These are phyloP conservation scores for Adansonia gregorii DNA, from an alignment of 441 rosid genomes.

Conservation along the genomic window DNA sequence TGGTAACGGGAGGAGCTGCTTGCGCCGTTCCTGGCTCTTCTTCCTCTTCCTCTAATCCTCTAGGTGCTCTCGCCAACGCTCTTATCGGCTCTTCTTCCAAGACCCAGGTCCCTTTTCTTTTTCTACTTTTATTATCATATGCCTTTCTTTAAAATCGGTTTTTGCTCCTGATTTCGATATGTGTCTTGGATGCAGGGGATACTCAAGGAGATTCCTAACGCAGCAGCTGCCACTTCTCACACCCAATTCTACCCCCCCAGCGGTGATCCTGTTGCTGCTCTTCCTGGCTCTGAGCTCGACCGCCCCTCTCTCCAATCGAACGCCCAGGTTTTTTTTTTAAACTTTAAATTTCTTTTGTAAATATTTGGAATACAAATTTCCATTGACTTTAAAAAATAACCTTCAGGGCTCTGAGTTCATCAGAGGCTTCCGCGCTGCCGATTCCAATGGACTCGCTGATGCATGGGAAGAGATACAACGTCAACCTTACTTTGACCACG, in stretches of 20 bases:
- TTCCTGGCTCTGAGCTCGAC: constrained; percentile 87
- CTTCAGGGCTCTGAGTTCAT: constrained; percentile 77
- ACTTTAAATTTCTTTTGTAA: too few species aligned
- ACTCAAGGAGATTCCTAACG: constrained; percentile 77
- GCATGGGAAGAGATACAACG: constrained; percentile 88
- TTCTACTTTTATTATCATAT: not conserved
- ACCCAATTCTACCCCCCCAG: constrained; percentile 52
- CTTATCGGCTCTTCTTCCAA: constrained; percentile 89
- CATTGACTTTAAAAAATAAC: not conserved
- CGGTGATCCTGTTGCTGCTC: constrained; percentile 58
- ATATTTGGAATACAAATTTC: not conserved
- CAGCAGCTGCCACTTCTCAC: constrained; percentile 49
- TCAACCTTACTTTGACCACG: constrained; percentile 32
- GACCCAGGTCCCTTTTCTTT: constrained; percentile 57
- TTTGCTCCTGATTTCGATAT: constrained; percentile 23
- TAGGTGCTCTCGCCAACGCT: constrained; percentile 90
- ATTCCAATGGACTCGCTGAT: constrained; percentile 67
- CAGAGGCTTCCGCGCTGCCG: constrained; percentile 60
- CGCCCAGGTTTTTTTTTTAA: constrained; percentile 55
- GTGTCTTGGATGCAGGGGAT: constrained; percentile 59
- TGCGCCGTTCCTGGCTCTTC: constrained; percentile 92
- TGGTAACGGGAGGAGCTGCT: constrained; percentile 88
- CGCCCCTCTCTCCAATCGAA: constrained; percentile 60
- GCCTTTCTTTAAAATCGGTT: not conserved
- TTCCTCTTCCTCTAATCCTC: constrained; percentile 78